phyloP scores from a whole-genome alignment of 73 alveolate species.

The Paraurostyla sp. region DNA sequence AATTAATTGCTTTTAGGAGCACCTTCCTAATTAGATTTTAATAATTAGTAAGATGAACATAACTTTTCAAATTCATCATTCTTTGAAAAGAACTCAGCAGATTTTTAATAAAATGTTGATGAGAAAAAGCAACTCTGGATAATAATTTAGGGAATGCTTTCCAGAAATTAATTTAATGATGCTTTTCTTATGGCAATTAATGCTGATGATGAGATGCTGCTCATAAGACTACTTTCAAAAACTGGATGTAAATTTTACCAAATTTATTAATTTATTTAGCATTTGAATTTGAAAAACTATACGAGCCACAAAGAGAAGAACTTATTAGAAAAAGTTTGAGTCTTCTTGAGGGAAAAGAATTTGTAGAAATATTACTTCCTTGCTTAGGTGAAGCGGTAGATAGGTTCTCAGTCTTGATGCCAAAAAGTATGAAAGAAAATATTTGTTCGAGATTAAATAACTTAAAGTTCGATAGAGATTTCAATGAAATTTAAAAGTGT shows the following conservation, averaged over 20 bases:
- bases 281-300: slow-evolving; percentile 33
- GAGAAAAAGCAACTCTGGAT: slow-evolving; percentile 36
- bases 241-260: slow-evolving; percentile 19
- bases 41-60: not conserved
- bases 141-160: not conserved
- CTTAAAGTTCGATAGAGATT: not conserved
- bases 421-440: not conserved
- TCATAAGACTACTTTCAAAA: slow-evolving; percentile 12
- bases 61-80: not conserved
- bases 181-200: slow-evolving; percentile 1
- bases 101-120: not conserved
- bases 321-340: not conserved
- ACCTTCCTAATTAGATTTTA: not conserved
- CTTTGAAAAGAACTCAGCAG: not conserved
- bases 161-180: not conserved
- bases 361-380: slow-evolving; percentile 18
- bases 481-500: not conserved
- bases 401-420: not conserved
- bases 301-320: not conserved
- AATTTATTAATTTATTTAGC: not conserved
- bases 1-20: too few relatives aligned
- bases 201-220: slow-evolving; percentile 43
- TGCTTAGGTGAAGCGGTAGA: slow-evolving; percentile 47
- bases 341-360: slow-evolving; percentile 30
- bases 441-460: not conserved